These are phyloP conservation scores for Aspergillus thermomutatus DNA, from an alignment of 2,329 filamentous ascomycete species.

Conservation along the genomic window DNA sequence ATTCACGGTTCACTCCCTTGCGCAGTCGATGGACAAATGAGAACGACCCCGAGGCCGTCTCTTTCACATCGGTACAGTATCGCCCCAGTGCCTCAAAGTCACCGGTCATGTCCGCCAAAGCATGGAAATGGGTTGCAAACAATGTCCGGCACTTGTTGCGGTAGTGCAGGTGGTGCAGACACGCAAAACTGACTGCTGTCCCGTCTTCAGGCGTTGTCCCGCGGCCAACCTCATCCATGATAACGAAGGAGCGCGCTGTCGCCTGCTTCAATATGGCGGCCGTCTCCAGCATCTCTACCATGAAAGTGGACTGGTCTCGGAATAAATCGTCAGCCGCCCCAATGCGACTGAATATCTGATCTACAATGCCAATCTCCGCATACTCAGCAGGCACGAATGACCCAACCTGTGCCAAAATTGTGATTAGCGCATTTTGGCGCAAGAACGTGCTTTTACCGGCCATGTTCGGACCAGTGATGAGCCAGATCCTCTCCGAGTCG, in stretches of 20 bases:
- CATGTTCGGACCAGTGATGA: conserved; percentile 90
- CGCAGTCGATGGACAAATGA: conserved; percentile 81
- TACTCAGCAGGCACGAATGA: conserved; percentile 88
- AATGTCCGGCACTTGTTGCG: conserved; percentile 75
- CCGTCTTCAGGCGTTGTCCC: conserved; percentile 94
- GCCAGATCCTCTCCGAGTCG: conserved; percentile 66
- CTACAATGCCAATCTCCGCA: conserved; percentile 85
- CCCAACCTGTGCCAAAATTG: conserved; percentile 87
- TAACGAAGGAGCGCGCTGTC: conserved; percentile 80
- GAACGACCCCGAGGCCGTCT: conserved; percentile 67
- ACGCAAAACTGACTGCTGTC: conserved; percentile 83
- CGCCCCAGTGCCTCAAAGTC: conserved; percentile 60
- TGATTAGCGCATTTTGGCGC: conserved; percentile 91
- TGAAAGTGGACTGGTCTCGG: conserved; percentile 93
- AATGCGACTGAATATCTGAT: conserved; percentile 90
- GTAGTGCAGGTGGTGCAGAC: conserved; percentile 75
- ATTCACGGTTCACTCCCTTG: conserved; percentile 77
- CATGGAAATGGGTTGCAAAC: conserved; percentile 95
- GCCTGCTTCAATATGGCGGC: conserved; percentile 83
- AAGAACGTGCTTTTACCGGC: conserved; percentile 95
- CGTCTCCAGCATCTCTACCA: conserved; percentile 99
- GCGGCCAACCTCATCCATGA: conserved; percentile 97
- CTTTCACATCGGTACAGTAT: conserved; percentile 87
- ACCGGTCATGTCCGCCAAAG: conserved; percentile 70
- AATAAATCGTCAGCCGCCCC: conserved; percentile 96